Evolutionary conservation across 495 filamentous ascomycete species (phyloP), one percentile per base, ranked within the genome.

Genomic region (Aspergillus avenaceus): DNA sequence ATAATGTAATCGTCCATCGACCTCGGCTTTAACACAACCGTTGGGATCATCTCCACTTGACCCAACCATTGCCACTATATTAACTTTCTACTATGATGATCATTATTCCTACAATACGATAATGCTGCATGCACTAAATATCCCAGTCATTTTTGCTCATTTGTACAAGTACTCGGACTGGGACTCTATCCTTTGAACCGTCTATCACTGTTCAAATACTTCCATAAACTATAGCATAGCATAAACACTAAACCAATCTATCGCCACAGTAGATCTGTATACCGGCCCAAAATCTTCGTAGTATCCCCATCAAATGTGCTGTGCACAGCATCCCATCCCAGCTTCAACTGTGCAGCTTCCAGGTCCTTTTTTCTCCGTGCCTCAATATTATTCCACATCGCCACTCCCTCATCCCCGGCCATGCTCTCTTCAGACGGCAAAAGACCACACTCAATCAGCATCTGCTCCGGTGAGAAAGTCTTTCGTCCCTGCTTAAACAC

Each of bases 401-500:
- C 40, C 7, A 18, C 13, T 3, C 24, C 50, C 8, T 16, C 31
- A 11, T n/a, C 27, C 24, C 24, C 43, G 52, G 69, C 63, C 28
- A 54, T 13, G 3, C n/a, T 62, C 8, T 73, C 58, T 8, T 67
- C 22, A 16, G 32, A 16, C 4, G 86, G 86, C 25, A 91, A 66
- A 64, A 90, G 51, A 1, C 75, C 77, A 26, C 72, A 78, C 41
- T 80, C 75, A 31, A 71, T 60, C 9, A 90, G 69, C 22, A 85
- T 70, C 31, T 81, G 62, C 58, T 85, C 83, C 7, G 88, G 86
- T 50, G 84, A 78, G 5, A 90, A 74, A 14, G 88, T 91, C 51
- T 85, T 67, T 21, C 88, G 66, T 0, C 86, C 86, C 55, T 82
- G 67, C 72, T 90, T 90, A 61, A 88, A 84, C 2, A 88, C 87